A percentile compares a stretch with the other conserved stretches of the same genome.
These are phyloP conservation scores for Glycine tomentella DNA, from an alignment of 306 rosid species.

Conservation along the genomic window DNA sequence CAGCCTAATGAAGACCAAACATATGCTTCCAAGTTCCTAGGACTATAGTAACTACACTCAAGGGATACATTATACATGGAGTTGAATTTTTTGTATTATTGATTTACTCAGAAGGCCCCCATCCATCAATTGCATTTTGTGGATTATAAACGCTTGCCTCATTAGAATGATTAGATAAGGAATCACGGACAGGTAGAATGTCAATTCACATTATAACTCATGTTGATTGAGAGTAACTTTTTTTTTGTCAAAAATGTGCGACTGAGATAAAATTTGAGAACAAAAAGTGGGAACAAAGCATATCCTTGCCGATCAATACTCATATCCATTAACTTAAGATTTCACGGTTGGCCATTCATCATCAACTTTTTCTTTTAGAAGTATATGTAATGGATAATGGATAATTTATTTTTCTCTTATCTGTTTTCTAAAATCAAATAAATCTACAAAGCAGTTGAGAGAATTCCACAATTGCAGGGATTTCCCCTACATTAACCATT, in stretches of 20 bases:
- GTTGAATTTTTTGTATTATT: constrained; percentile 2
- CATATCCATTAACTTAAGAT: constrained; percentile 24
- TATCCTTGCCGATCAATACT: constrained; percentile 22
- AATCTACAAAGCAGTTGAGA: constrained; percentile 19
- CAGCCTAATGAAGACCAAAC: constrained; percentile 8
- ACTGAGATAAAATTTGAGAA: not conserved
- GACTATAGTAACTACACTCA: not conserved
- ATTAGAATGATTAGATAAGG: constrained; percentile 23
- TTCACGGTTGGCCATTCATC: constrained; percentile 33
- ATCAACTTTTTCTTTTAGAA: constrained; percentile 17
- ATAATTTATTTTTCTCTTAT: not conserved
- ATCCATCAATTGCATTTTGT: constrained; percentile 26
- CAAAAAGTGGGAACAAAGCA: constrained; percentile 26
- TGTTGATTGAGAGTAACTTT: constrained; percentile 31
- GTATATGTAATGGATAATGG: constrained; percentile 29
- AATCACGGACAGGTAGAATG: constrained; percentile 5
- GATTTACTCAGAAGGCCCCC: constrained; percentile 2
- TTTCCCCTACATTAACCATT: not conserved
- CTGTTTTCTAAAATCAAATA: constrained; percentile 16
- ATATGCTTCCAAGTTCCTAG: constrained; percentile 20
- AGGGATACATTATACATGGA: constrained; percentile 13
- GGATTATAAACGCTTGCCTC: constrained; percentile 27
- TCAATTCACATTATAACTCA: constrained; percentile 33
- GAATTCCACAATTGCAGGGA: constrained; percentile 26
- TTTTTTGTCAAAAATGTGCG: not conserved